These are phyloP conservation scores for Lyophyllum atratum DNA, from an alignment of 768 basidiomycete genomes.

Conservation along the genomic window DNA sequence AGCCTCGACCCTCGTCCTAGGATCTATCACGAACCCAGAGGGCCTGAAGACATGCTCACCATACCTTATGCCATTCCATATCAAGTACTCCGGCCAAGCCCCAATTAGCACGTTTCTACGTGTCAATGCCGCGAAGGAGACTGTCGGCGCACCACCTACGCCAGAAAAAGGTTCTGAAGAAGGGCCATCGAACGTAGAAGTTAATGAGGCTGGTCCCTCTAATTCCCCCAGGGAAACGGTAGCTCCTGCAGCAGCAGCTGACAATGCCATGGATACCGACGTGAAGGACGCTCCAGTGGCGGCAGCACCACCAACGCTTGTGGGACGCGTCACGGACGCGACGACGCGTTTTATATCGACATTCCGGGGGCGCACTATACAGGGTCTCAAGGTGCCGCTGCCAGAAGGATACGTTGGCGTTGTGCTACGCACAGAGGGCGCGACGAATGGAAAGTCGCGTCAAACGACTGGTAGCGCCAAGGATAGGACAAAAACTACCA, in stretches of 20 bases:
- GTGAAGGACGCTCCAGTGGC: background rate
- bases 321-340: constrained; percentile 24
- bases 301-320: constrained; percentile 4
- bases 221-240: background rate
- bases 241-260: background rate
- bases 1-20: constrained; percentile 6
- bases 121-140: constrained; percentile 43
- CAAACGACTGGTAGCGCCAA: constrained; percentile 12
- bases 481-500: constrained; percentile 9
- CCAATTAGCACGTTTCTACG: constrained; percentile 76
- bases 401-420: constrained; percentile 72
- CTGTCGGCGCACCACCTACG: constrained; percentile 25
- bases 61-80: constrained; percentile 83
- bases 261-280: background rate
- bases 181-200: constrained; percentile 3
- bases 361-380: constrained; percentile 76
- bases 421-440: constrained; percentile 45
- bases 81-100: constrained; percentile 69
- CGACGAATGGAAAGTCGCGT: background rate
- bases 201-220: background rate
- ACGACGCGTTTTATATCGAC: constrained; percentile 55
- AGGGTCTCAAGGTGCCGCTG: constrained; percentile 61
- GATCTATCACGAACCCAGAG: background rate
- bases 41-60: constrained; percentile 44
- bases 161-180: constrained; percentile 1